Evolutionary conservation across 2,329 filamentous ascomycete species (phyloP), one percentile per base, ranked within the genome.

Genomic region (Claviceps africana): DNA sequence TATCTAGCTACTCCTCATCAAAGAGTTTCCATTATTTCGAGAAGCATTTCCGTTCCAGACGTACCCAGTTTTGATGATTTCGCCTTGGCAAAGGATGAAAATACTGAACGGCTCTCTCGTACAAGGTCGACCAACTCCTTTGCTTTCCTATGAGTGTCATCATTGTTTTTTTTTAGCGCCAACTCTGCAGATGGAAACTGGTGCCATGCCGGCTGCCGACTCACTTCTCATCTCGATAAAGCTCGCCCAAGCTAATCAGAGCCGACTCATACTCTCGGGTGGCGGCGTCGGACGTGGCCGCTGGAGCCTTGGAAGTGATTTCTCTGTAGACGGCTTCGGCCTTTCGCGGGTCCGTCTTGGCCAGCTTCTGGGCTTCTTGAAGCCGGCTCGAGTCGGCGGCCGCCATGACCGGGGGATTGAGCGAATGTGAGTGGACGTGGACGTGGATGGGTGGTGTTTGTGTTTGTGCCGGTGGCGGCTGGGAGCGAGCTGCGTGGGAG

Each of bases 1-100:
- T 25, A 3, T 25, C 25, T 25, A 3, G 25, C 25, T 25, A 3
- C 5, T 25, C 5, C 25, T 25, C 25, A 5, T 25, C 25, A 25
- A 25, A 25, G 25, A 25, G 25, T 5, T 25, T 5, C 25, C 25
- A 25, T 33, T 33, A 3, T 33, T 7, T 11, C 31, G 4, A 31
- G 30, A 31, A 31, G 9, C 30, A n/a, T 9, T 33, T 33, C 31
- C 31, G 42, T 51, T 50, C 49, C 44, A 5, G 45, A 56, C 83
- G 58, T 82, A 97, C 93, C 88, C 56, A 98, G 77, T 73, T 98
- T 98, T 53, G 93, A 88, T 33, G 93, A 97, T 81, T 98, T 98
- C 56, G 94, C 93, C 77, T 97, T 96, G 58, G 93, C 93, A 69
- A 98, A 97, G 57, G 88, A 93, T 54, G 91, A 96, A 58, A 98